Conservation (phyloP, 2,329 filamentous ascomycete genomes). For the Dactylellina cionopaga region DNA sequence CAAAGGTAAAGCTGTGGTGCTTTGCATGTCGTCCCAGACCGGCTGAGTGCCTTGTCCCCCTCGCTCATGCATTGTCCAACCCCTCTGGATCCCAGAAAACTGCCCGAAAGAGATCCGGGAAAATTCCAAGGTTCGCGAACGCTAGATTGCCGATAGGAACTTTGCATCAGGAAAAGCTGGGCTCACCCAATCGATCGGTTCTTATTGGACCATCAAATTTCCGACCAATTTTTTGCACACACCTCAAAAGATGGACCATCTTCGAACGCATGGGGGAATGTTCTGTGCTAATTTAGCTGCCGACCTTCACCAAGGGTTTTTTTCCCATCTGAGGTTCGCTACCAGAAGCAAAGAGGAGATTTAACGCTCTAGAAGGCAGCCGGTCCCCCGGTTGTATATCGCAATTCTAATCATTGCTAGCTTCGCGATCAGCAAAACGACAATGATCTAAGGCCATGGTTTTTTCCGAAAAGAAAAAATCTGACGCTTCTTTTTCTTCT, state of each 20-base stretch:
- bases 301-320: slow-evolving; percentile 21
- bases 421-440: slow-evolving; percentile 22
- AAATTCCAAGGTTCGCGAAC: slow-evolving; percentile 52
- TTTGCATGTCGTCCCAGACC: slow-evolving; percentile 38
- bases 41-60: slow-evolving; percentile 9
- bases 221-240: slow-evolving; percentile 18
- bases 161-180: slow-evolving; percentile 45
- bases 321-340: slow-evolving; percentile 13
- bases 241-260: too few species aligned
- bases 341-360: slow-evolving; percentile 26
- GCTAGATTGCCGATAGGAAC: slow-evolving; percentile 53
- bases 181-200: slow-evolving; percentile 53
- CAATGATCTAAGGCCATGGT: slow-evolving; percentile 24
- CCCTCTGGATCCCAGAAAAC: slow-evolving; percentile 37
- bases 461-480: slow-evolving; percentile 3
- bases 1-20: slow-evolving; percentile 10
- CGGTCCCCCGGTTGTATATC: slow-evolving; percentile 32
- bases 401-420: slow-evolving; percentile 22
- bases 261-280: slow-evolving; percentile 6
- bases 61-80: slow-evolving; percentile 48
- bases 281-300: slow-evolving; percentile 48
- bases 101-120: slow-evolving; percentile 43
- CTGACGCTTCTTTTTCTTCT: slow-evolving; percentile 6
- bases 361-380: slow-evolving; percentile 1
- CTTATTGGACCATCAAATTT: slow-evolving; percentile 53